These are phyloP conservation scores for Apiospora pterosperma DNA, from an alignment of 2,329 filamentous ascomycete species.

Conservation along the genomic window DNA sequence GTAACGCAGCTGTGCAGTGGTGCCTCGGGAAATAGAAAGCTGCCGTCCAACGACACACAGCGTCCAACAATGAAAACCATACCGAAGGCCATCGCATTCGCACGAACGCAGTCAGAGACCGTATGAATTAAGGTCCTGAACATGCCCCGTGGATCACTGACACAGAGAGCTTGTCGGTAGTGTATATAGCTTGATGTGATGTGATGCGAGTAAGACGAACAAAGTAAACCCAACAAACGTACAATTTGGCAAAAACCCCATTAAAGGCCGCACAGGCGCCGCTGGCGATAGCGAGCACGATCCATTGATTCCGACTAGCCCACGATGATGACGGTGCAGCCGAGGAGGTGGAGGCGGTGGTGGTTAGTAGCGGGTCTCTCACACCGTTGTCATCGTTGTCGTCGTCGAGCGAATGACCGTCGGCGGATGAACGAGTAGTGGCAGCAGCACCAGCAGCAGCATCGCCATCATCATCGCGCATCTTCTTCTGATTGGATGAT, in stretches of 20 bases:
- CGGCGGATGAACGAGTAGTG: background rate
- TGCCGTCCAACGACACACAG: background rate
- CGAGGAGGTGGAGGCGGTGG: background rate
- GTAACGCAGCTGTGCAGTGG: background rate
- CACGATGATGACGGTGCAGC: no score
- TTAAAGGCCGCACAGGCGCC: slow-evolving; percentile 79
- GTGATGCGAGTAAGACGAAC: background rate
- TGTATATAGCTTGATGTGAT: background rate
- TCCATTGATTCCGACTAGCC: slow-evolving; percentile 47
- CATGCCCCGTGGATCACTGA: background rate
- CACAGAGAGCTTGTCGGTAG: background rate
- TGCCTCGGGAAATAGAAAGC: background rate
- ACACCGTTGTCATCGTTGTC: background rate
- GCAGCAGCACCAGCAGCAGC: background rate
- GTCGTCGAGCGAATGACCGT: no score
- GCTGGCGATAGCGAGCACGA: slow-evolving; percentile 68
- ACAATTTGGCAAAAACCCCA: slow-evolving; percentile 82
- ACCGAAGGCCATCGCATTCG: background rate
- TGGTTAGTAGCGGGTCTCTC: background rate
- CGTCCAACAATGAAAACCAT: background rate
- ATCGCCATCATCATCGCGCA: background rate
- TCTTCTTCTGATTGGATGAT: background rate
- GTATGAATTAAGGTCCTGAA: background rate
- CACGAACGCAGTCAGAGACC: background rate
- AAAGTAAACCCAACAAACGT: slow-evolving; percentile 29